Conservation (phyloP, 345 rosid species). For the Euphorbia tirucalli region DNA sequence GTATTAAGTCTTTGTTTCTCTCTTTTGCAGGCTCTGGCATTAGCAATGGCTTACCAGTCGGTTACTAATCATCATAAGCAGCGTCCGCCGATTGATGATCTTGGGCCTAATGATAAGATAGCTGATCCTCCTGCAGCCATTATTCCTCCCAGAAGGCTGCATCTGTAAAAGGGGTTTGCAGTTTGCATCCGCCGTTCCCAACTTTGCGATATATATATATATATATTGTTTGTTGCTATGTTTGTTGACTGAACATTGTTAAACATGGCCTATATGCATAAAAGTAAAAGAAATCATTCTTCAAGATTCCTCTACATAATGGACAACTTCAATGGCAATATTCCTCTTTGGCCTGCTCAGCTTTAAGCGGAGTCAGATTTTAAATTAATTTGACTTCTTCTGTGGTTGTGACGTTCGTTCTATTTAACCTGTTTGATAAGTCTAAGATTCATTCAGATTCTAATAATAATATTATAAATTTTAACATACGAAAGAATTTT, state of each 20-base stretch:
- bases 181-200: no score
- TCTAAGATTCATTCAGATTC: no score
- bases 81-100: conserved; percentile 68
- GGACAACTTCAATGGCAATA: background rate
- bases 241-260: background rate
- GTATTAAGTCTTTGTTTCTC: background rate
- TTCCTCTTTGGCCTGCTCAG: conserved; percentile 5
- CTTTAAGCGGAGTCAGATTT: background rate
- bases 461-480: no score
- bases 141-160: conserved; percentile 44
- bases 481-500: no score
- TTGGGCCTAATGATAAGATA: conserved; percentile 56
- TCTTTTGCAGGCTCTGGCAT: conserved; percentile 64
- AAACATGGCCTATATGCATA: background rate
- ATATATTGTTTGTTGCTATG: no score
- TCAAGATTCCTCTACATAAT: background rate
- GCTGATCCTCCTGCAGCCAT: conserved; percentile 39
- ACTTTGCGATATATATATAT: no score
- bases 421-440: no score
- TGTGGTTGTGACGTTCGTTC: background rate
- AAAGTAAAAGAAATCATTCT: background rate
- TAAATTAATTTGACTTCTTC: background rate
- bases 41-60: conserved; percentile 86
- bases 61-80: conserved; percentile 68
- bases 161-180: no score